Percentiles rank a stretch among this genome's conserved stretches.
phyloP scores from a whole-genome alignment of 768 basidiomycete species.

The Tricholoma flavovirens region DNA sequence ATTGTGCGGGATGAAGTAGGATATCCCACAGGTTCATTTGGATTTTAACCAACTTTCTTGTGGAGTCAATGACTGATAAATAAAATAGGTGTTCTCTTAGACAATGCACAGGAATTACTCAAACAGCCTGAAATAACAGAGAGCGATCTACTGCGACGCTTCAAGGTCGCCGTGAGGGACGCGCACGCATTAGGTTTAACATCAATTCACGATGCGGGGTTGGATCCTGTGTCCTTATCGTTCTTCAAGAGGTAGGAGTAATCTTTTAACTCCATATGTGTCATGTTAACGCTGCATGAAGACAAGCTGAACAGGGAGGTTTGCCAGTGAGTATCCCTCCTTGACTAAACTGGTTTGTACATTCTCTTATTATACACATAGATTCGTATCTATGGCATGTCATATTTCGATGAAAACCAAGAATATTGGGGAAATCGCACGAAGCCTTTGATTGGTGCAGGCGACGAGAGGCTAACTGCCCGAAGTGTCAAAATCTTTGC shows the following conservation, averaged over 20 bases:
- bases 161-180: conserved; percentile 56
- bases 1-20: conserved; percentile 66
- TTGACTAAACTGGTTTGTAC: conserved; percentile 6
- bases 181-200: conserved; percentile 72
- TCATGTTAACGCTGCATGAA: conserved; percentile 24
- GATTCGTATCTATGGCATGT: conserved; percentile 78
- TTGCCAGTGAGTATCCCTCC: conserved; percentile 48
- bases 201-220: conserved; percentile 81
- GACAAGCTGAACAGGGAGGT: conserved; percentile 52
- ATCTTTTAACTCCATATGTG: not conserved
- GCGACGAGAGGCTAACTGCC: conserved; percentile 59
- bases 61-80: not conserved
- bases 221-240: conserved; percentile 59
- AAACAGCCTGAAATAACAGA: conserved; percentile 60
- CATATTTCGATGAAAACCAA: conserved; percentile 58
- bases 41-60: conserved; percentile 2
- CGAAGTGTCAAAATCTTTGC: conserved; percentile 80
- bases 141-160: conserved; percentile 54
- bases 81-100: conserved; percentile 61
- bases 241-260: conserved; percentile 64
- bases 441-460: conserved; percentile 47
- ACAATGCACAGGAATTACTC: conserved; percentile 81
- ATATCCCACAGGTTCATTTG: conserved; percentile 58
- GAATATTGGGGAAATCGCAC: conserved; percentile 72
- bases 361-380: conserved; percentile 20